Evolutionary conservation across 2,329 filamentous ascomycete genomes (phyloP).

Genomic region (Hirsutella rhossiliensis): DNA sequence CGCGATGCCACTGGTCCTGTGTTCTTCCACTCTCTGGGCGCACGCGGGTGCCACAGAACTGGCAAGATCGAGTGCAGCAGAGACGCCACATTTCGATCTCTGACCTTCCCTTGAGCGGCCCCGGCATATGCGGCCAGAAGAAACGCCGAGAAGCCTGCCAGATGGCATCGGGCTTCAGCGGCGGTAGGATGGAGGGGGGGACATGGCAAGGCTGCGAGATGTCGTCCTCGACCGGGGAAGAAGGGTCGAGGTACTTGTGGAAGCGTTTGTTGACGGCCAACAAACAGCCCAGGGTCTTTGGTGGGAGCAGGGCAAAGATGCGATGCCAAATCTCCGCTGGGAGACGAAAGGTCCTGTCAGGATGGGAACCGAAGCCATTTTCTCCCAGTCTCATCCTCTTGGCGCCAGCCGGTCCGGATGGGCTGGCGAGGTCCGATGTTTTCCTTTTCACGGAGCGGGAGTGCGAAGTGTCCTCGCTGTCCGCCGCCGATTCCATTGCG

Average conservation of each 20-base stretch:
- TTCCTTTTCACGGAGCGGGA: constrained; percentile 3
- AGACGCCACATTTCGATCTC: constrained; percentile 72
- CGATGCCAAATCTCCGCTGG: constrained; percentile 58
- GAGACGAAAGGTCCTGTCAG: constrained; percentile 18
- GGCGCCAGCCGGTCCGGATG: neutral
- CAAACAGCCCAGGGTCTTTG: constrained; percentile 50
- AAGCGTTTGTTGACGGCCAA: constrained; percentile 57
- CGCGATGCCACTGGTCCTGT: constrained; percentile 40
- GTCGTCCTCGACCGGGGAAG: constrained; percentile 17
- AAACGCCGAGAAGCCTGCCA: constrained; percentile 59
- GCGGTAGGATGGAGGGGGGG: constrained; percentile 7
- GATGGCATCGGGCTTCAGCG: constrained; percentile 48
- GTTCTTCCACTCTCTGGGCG: constrained; percentile 9
- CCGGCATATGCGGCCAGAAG: constrained; percentile 56
- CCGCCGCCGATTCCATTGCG: neutral
- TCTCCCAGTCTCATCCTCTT: constrained; percentile 4
- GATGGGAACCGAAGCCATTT: neutral
- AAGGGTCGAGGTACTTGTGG: constrained; percentile 43
- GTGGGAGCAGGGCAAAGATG: constrained; percentile 55
- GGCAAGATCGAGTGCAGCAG: constrained; percentile 49
- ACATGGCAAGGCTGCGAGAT: constrained; percentile 5
- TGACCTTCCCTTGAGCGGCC: constrained; percentile 49
- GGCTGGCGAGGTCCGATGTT: neutral
- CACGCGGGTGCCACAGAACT: constrained; percentile 47
- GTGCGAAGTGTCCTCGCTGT: neutral